Percentiles rank a stretch among this genome's conserved stretches.
Conservation (phyloP, 345 rosid species). For the Murraya koenigii region DNA sequence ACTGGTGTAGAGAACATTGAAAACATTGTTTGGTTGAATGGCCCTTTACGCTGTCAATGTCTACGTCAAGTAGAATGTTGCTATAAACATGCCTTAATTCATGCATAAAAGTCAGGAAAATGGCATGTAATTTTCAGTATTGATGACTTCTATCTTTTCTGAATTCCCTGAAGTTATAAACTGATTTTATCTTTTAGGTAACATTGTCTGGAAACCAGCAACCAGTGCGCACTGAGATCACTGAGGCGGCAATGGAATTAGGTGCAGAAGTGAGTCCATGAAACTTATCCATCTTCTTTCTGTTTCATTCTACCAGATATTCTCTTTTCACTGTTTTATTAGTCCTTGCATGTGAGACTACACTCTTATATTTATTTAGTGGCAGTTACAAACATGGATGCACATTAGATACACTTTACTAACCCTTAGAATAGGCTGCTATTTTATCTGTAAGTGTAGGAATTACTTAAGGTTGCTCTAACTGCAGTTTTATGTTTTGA, state of each 20-base stretch:
- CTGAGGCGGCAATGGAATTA: constrained; percentile 94
- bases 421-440: not conserved
- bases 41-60: not conserved
- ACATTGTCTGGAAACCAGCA: constrained; percentile 90
- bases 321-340: not conserved
- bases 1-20: not conserved
- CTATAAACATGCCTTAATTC: not conserved
- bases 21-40: not conserved
- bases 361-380: not conserved
- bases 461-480: too few relatives aligned
- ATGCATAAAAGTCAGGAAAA: not conserved
- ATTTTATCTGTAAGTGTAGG: not conserved
- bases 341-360: not conserved
- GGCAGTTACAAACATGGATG: not conserved
- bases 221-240: constrained; percentile 86
- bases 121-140: not conserved
- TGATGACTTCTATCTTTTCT: constrained; percentile 1
- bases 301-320: not conserved
- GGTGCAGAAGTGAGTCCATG: constrained; percentile 67
- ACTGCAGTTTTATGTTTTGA: constrained; percentile 1
- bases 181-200: constrained; percentile 41
- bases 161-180: not conserved
- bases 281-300: not conserved
- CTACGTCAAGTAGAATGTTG: not conserved
- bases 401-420: not conserved